Conservation (phyloP, 1,284 basidiomycete genomes). For the Cryptococcus floricola region DNA sequence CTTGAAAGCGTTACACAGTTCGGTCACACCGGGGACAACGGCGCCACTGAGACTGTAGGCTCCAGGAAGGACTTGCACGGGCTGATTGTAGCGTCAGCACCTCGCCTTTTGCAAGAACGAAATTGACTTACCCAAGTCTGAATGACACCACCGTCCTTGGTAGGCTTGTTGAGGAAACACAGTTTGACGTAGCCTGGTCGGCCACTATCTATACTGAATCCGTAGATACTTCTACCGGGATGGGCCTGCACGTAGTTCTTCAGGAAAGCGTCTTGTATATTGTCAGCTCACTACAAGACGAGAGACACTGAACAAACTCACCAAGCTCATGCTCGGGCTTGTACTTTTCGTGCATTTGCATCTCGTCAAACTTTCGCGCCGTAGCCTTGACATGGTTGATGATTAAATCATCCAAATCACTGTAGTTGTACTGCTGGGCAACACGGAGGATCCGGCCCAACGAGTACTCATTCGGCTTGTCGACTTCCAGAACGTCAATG, state of each 20-base stretch:
- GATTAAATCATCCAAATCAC: slow-evolving; percentile 95
- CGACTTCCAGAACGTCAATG: slow-evolving; percentile 84
- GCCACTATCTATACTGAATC: slow-evolving; percentile 86
- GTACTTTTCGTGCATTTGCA: slow-evolving; percentile 96
- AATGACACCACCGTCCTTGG: slow-evolving; percentile 56
- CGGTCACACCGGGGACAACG: slow-evolving; percentile 79
- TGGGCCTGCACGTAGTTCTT: slow-evolving; percentile 89
- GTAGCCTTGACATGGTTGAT: slow-evolving; percentile 96
- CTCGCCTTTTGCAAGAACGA: background rate
- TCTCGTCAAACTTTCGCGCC: slow-evolving; percentile 87
- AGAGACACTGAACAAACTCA: slow-evolving; percentile 52
- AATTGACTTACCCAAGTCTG: slow-evolving; percentile 72
- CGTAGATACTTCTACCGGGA: slow-evolving; percentile 91
- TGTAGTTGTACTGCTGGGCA: slow-evolving; percentile 76
- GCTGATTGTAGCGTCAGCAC: slow-evolving; percentile 53
- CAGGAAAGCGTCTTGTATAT: slow-evolving; percentile 68
- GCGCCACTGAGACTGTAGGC: slow-evolving; percentile 86
- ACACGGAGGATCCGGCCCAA: slow-evolving; percentile 71
- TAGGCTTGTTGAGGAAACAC: slow-evolving; percentile 85
- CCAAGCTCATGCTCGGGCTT: slow-evolving; percentile 84
- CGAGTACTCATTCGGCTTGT: slow-evolving; percentile 63
- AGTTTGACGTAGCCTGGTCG: slow-evolving; percentile 90
- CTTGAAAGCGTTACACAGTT: slow-evolving; percentile 95
- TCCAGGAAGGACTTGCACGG: slow-evolving; percentile 81
- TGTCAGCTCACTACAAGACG: background rate